Base-by-base conservation (phyloP, 441 rosid genomes). In the Breynia disticha region DNA sequence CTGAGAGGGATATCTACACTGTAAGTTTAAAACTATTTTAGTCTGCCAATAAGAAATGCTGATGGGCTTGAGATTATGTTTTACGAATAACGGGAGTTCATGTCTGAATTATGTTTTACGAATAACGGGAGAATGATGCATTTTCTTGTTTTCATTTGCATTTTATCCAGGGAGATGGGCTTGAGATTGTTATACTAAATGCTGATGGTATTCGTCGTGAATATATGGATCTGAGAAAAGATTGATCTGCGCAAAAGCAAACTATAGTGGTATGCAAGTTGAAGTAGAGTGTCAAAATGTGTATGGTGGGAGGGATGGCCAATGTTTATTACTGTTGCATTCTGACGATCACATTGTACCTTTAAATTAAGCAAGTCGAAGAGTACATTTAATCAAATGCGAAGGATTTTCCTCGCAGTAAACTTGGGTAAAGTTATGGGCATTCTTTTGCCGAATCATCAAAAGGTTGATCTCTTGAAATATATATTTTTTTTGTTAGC, bases 1-100 rank as follows among this genome's bases (percentile, higher is more conserved):
- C 96, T 1, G 97, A 93, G 84, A 87, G 97, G 62, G 99, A 93
- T 67, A 87, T 89, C 54, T 89, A 89, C 76, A 89, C 99, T 49
- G 96, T 86, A 73, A 78, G 63, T 52, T 56, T 45, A 24, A 38
- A 21, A n/a, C 44, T 32, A 13, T 2, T 52, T 21, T 28, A 15
- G 13, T 41, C 0, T 17, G 16, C 37, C 5, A 12, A 5, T 22
- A 5, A 37, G 11, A 2, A 13, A 19, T 17, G 32, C 7, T 3
- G 3, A 17, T 19, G 9, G 7, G 2, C 4, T 39, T 39, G 43
- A 6, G 11, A 39, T 39, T 11, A 6, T 5, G 11, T 6, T 6
- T 37, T 37, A 37, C 41, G 11, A 37, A n/a, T n/a, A n/a, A n/a
- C n/a, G n/a, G n/a, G n/a, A n/a, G n/a, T 24, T 24, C 32, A 24